A percentile compares a stretch with the other conserved stretches of the same genome.
Conservation (phyloP, 495 filamentous ascomycete genomes). For the Filosporella fistucella region DNA sequence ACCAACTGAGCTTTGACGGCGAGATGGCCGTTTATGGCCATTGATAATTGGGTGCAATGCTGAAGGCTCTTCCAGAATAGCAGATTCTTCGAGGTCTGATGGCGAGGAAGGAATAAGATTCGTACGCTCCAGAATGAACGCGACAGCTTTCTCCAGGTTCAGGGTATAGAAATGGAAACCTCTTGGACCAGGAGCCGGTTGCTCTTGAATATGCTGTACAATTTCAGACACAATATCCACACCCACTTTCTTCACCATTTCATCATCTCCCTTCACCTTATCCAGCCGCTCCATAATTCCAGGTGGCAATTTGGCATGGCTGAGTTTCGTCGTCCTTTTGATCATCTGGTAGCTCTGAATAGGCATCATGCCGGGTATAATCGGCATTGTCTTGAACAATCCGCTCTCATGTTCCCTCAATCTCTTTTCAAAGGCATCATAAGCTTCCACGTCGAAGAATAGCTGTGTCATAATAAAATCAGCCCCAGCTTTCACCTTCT, state of each 20-base stretch:
- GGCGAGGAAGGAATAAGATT: constrained; percentile 68
- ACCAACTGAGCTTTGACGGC: constrained; percentile 44
- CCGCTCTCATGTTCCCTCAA: constrained; percentile 81
- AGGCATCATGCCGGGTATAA: constrained; percentile 95
- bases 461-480: constrained; percentile 99
- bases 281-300: constrained; percentile 68
- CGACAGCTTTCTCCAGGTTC: constrained; percentile 93
- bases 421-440: constrained; percentile 69
- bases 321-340: constrained; percentile 90
- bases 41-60: constrained; percentile 10
- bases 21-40: constrained; percentile 17
- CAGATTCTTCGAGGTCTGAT: constrained; percentile 16
- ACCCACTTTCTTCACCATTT: constrained; percentile 76
- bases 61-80: constrained; percentile 27
- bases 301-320: constrained; percentile 75
- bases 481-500: constrained; percentile 87
- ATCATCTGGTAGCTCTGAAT: constrained; percentile 97
- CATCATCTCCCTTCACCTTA: constrained; percentile 80
- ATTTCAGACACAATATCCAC: constrained; percentile 70
- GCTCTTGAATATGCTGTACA: constrained; percentile 61
- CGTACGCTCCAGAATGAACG: constrained; percentile 83
- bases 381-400: constrained; percentile 80
- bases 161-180: constrained; percentile 98
- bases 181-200: constrained; percentile 51
- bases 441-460: constrained; percentile 86